Percentiles rank a stretch among this genome's conserved stretches.
Evolutionary conservation across 2,329 filamentous ascomycete genomes (phyloP).

Genomic region (Aureobasidium leucospermi): DNA sequence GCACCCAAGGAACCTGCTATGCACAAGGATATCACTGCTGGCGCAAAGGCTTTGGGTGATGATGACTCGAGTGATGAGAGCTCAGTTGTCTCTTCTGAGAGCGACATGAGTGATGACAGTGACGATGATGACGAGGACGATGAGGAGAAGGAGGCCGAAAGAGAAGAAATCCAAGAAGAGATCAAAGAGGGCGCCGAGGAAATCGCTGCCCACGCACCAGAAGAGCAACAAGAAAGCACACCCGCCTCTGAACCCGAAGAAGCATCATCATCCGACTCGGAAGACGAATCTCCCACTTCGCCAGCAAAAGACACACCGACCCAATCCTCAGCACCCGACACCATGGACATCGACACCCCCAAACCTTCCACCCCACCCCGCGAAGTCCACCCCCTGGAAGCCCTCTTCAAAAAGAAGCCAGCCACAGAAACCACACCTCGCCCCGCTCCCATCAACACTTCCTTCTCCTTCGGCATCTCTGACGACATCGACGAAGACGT

Average conservation of each 20-base stretch:
- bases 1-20: conserved; percentile 17
- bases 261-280: neutral
- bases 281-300: neutral
- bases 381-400: conserved; percentile 76
- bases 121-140: conserved; percentile 4
- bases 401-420: conserved; percentile 68
- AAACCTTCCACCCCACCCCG: conserved; percentile 3
- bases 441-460: conserved; percentile 42
- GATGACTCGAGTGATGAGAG: conserved; percentile 13
- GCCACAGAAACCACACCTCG: conserved; percentile 28
- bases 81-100: conserved; percentile 3
- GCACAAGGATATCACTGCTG: conserved; percentile 6
- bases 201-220: neutral
- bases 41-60: conserved; percentile 14
- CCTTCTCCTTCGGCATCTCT: conserved; percentile 69
- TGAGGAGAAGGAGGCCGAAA: neutral
- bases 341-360: neutral
- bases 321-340: neutral
- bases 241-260: neutral
- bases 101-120: neutral
- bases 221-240: neutral
- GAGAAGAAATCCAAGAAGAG: neutral
- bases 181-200: conserved; percentile 22
- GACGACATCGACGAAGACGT: conserved; percentile 17
- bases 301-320: no score